Percentiles rank a stretch among this genome's conserved stretches.
Conservation (phyloP, 805 yeast genomes). For the Suhomyces vadensis region DNA sequence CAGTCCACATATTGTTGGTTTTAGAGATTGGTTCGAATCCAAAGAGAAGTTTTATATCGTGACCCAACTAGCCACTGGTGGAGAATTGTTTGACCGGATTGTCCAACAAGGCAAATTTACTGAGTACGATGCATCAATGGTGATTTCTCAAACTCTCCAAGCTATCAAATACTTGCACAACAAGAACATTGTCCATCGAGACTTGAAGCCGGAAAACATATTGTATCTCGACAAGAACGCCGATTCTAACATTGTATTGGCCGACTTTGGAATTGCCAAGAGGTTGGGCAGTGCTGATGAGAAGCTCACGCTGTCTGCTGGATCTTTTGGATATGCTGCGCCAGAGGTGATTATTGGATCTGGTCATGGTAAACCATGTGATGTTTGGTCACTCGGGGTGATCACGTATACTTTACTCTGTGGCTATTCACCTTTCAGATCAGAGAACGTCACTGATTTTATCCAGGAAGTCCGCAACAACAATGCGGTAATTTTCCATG, state of each 20-base stretch:
- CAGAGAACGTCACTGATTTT: slow-evolving; percentile 81
- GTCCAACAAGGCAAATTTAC: slow-evolving; percentile 80
- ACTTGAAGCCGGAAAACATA: slow-evolving; percentile 91
- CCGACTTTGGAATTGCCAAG: slow-evolving; percentile 96
- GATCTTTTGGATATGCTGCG: slow-evolving; percentile 95
- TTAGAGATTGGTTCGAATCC: slow-evolving; percentile 91
- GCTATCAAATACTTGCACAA: slow-evolving; percentile 81
- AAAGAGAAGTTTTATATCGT: slow-evolving; percentile 91
- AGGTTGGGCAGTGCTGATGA: slow-evolving; percentile 61
- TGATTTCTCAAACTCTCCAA: slow-evolving; percentile 69
- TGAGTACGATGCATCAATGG: slow-evolving; percentile 80
- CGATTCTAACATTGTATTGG: slow-evolving; percentile 76
- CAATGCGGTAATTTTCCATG: slow-evolving; percentile 81
- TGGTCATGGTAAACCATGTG: slow-evolving; percentile 96
- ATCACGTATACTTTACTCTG: slow-evolving; percentile 86
- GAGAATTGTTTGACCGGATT: slow-evolving; percentile 89
- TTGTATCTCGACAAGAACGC: slow-evolving; percentile 59
- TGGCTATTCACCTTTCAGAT: slow-evolving; percentile 89
- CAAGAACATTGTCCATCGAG: slow-evolving; percentile 84
- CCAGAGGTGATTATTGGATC: slow-evolving; percentile 82
- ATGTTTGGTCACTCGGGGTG: slow-evolving; percentile 94
- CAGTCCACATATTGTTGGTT: slow-evolving; percentile 87
- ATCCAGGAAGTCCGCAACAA: slow-evolving; percentile 72
- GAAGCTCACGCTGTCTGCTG: slow-evolving; percentile 71
- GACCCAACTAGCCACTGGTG: slow-evolving; percentile 94